Percentiles rank a stretch among this genome's conserved stretches.
Conservation (phyloP, 495 filamentous ascomycete species). For the Echria macrotheca region DNA sequence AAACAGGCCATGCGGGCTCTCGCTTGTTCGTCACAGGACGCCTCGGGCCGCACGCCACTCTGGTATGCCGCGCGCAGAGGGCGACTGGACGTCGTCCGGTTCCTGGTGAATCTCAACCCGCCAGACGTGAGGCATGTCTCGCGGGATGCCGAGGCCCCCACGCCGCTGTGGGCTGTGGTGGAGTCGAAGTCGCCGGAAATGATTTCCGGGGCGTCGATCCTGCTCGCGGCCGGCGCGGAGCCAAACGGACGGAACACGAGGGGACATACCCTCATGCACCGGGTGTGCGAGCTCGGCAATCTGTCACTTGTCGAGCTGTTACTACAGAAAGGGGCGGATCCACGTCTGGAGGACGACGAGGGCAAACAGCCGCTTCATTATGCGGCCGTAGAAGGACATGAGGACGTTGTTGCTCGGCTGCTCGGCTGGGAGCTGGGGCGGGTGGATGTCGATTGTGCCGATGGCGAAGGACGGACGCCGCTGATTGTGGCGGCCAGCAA, state of each 20-base stretch:
- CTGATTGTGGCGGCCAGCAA: conserved; percentile 9
- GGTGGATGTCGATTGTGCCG: conserved; percentile 3
- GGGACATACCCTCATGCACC: conserved; percentile 7
- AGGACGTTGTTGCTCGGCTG: conserved; percentile 10
- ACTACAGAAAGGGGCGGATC: no score
- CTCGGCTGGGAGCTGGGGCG: background rate
- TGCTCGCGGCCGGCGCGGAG: conserved; percentile 9
- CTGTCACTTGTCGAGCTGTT: no score
- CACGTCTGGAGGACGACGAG: conserved; percentile 2
- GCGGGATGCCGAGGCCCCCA: background rate
- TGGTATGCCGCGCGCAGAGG: conserved; percentile 7
- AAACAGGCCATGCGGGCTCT: background rate
- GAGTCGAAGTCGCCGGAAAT: no score
- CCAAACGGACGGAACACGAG: conserved; percentile 3
- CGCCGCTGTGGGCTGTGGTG: no score
- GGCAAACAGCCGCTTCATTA: conserved; percentile 23
- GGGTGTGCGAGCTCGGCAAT: no score
- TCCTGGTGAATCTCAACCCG: conserved; percentile 1
- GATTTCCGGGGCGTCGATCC: background rate
- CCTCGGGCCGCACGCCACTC: background rate
- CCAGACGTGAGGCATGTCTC: conserved; percentile 7
- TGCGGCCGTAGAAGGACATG: conserved; percentile 13
- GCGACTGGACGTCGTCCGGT: conserved; percentile 2
- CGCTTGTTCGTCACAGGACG: background rate
- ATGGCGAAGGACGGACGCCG: background rate